phyloP scores from a whole-genome alignment of 2,329 filamentous ascomycete genomes.

The Xylariaceae sp. region DNA sequence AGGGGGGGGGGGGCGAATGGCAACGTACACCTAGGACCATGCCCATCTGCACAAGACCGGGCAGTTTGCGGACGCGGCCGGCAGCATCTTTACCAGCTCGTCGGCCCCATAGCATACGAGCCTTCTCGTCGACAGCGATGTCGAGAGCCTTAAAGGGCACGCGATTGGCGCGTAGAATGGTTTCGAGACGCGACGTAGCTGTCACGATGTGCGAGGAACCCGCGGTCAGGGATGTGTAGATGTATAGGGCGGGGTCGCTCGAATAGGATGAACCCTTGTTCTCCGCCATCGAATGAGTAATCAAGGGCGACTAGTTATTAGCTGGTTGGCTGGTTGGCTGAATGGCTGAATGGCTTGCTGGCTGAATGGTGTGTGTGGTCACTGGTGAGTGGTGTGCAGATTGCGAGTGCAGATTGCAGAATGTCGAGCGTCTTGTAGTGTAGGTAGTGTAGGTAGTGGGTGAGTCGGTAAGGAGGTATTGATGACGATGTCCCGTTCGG shows the following conservation, averaged over 20 bases:
- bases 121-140: conserved; percentile 82
- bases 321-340: neutral
- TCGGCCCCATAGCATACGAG: conserved; percentile 81
- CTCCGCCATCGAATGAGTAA: conserved; percentile 19
- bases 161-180: conserved; percentile 89
- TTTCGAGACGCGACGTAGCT: conserved; percentile 90
- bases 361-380: too few species aligned
- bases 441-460: too few species aligned
- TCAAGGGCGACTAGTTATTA: neutral
- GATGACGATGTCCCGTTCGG: too few species aligned
- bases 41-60: conserved; percentile 81
- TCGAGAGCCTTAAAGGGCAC: conserved; percentile 92
- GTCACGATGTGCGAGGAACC: conserved; percentile 96
- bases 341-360: too few species aligned
- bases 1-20: neutral
- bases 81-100: conserved; percentile 65
- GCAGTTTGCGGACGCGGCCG: conserved; percentile 68
- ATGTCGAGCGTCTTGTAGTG: too few species aligned
- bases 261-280: conserved; percentile 39
- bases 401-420: too few species aligned
- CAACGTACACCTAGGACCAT: conserved; percentile 73
- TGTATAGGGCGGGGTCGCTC: conserved; percentile 71
- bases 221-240: conserved; percentile 93
- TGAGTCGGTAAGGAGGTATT: too few species aligned
- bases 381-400: too few species aligned